Conservation (phyloP, 2,329 filamentous ascomycete species). For the Thelonectria blattea region DNA sequence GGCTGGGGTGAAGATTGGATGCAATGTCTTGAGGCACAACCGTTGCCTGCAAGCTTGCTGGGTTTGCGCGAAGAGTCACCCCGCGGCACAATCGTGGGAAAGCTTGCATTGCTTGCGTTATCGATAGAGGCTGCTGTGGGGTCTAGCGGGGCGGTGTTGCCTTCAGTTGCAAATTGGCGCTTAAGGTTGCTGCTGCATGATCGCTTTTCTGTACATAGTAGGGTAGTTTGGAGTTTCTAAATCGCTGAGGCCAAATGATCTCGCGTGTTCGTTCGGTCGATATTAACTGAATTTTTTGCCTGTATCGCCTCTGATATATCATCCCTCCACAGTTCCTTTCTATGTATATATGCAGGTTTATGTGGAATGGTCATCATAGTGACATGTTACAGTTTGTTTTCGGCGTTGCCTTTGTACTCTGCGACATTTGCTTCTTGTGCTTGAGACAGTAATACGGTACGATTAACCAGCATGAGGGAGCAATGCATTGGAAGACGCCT, state of each 20-base stretch:
- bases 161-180: not conserved
- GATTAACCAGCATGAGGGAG: too few relatives aligned
- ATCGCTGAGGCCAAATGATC: not conserved
- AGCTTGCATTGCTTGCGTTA: slow-evolving; percentile 6
- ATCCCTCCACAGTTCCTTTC: too few relatives aligned
- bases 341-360: too few relatives aligned
- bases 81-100: slow-evolving; percentile 8
- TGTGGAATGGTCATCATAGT: too few relatives aligned
- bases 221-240: not conserved
- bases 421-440: too few relatives aligned
- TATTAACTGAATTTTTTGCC: not conserved
- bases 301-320: too few relatives aligned
- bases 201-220: not conserved
- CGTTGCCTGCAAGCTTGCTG: not conserved
- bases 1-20: not conserved
- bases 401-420: too few relatives aligned
- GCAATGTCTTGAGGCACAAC: not conserved
- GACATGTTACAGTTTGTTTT: too few relatives aligned
- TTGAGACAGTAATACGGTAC: too few relatives aligned
- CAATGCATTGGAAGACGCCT: too few relatives aligned
- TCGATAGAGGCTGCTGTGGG: slow-evolving; percentile 11
- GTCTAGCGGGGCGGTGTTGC: slow-evolving; percentile 1
- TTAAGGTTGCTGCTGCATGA: not conserved
- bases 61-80: slow-evolving; percentile 18
- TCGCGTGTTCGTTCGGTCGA: not conserved